Percentiles rank a stretch among this genome's conserved stretches.
These are phyloP conservation scores for Colletotrichum filicis DNA, from an alignment of 2,329 filamentous ascomycete genomes.

Conservation along the genomic window DNA sequence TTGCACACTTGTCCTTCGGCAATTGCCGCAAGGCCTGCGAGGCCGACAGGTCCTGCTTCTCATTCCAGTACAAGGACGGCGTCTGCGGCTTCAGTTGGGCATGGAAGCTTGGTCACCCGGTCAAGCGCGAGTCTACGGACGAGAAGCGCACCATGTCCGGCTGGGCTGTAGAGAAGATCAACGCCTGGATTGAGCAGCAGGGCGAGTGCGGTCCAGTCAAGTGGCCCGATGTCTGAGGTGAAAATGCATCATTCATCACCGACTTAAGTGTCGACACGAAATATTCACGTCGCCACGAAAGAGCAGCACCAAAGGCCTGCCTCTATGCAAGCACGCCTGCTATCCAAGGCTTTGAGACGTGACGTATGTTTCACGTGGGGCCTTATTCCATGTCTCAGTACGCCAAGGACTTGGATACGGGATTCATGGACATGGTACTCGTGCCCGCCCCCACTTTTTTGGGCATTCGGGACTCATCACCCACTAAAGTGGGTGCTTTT, in stretches of 20 bases:
- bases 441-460: too few species aligned
- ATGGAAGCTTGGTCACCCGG: conserved; percentile 53
- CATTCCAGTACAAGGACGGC: conserved; percentile 52
- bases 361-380: conserved; percentile 23
- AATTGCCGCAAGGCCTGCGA: conserved; percentile 58
- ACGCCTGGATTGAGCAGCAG: conserved; percentile 51
- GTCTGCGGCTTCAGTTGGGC: conserved; percentile 49
- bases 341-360: conserved; percentile 24
- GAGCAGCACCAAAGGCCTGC: neutral
- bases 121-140: conserved; percentile 41
- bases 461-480: too few species aligned
- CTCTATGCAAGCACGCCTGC: conserved; percentile 1
- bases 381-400: conserved; percentile 2
- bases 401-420: conserved; percentile 6
- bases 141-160: conserved; percentile 50
- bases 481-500: too few species aligned
- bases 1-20: conserved; percentile 54
- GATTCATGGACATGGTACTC: conserved; percentile 13
- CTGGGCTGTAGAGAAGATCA: conserved; percentile 54
- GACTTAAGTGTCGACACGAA: neutral
- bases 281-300: neutral
- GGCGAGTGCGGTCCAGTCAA: conserved; percentile 46
- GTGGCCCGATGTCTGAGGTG: conserved; percentile 42
- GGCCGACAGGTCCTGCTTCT: conserved; percentile 49
- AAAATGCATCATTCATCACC: neutral